A percentile compares a stretch with the other conserved stretches of the same genome.
phyloP scores from a whole-genome alignment of 2,329 filamentous ascomycete genomes.

The Fonsecaea multimorphosa region DNA sequence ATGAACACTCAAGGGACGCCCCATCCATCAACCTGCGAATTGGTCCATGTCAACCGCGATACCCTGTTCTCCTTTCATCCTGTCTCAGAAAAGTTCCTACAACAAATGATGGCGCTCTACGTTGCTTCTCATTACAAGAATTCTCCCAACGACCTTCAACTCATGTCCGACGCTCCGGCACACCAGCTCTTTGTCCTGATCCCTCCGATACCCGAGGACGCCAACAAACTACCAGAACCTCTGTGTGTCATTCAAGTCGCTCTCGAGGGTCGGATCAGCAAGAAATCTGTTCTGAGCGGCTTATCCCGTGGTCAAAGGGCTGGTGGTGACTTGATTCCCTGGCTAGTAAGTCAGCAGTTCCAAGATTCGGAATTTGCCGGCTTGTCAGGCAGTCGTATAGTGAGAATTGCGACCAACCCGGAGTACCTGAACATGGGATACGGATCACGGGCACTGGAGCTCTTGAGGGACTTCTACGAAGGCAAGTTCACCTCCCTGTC shows the following conservation, averaged over 20 bases:
- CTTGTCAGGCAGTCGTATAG: conserved; percentile 87
- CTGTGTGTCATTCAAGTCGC: conserved; percentile 94
- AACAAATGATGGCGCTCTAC: conserved; percentile 97
- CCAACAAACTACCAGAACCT: conserved; percentile 83
- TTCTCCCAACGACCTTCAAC: conserved; percentile 93
- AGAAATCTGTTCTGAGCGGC: conserved; percentile 87
- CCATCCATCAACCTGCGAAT: conserved; percentile 87
- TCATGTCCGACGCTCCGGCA: conserved; percentile 96
- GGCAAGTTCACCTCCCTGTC: conserved; percentile 86
- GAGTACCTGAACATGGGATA: conserved; percentile 94
- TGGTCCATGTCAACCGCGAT: conserved; percentile 93
- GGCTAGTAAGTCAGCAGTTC: conserved; percentile 97
- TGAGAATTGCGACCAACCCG: conserved; percentile 94
- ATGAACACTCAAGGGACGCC: conserved; percentile 78
- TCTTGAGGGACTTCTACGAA: conserved; percentile 91
- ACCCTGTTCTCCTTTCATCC: conserved; percentile 98
- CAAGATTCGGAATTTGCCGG: conserved; percentile 96
- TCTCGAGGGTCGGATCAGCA: conserved; percentile 92
- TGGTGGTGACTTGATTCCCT: conserved; percentile 92
- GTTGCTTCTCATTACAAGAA: conserved; percentile 99
- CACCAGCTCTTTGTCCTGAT: conserved; percentile 96
- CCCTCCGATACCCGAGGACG: conserved; percentile 78
- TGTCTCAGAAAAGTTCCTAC: conserved; percentile 93
- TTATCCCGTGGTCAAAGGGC: conserved; percentile 87
- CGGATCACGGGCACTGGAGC: conserved; percentile 82